These are phyloP conservation scores for Flaveria bidentis DNA, from an alignment of 129 eudicot genomes.

Conservation along the genomic window DNA sequence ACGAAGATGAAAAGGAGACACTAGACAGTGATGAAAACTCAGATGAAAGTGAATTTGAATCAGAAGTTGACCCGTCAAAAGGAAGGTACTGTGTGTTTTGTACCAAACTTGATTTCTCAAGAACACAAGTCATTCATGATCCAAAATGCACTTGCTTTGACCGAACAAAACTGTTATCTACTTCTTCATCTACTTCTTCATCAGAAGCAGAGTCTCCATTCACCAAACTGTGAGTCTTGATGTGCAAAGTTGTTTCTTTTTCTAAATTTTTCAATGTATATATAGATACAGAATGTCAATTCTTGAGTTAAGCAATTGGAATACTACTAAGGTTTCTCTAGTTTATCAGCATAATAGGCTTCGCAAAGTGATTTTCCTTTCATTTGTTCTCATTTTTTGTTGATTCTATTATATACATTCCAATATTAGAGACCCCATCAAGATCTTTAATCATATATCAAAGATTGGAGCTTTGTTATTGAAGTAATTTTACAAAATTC, in stretches of 20 bases:
- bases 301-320: slow-evolving; percentile 17
- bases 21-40: slow-evolving; percentile 35
- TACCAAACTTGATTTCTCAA: slow-evolving; percentile 59
- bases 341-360: background rate
- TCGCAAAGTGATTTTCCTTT: background rate
- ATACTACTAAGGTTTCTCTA: background rate
- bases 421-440: background rate
- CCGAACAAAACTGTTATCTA: slow-evolving; percentile 39
- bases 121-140: slow-evolving; percentile 53
- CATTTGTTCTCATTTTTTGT: background rate
- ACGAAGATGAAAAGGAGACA: slow-evolving; percentile 43
- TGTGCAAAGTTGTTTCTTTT: slow-evolving; percentile 22
- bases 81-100: slow-evolving; percentile 82
- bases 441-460: background rate
- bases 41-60: slow-evolving; percentile 42
- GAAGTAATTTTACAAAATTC: background rate
- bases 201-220: slow-evolving; percentile 43
- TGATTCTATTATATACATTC: background rate
- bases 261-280: slow-evolving; percentile 25
- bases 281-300: slow-evolving; percentile 29
- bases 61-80: slow-evolving; percentile 27
- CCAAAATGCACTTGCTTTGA: slow-evolving; percentile 61
- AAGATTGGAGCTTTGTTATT: background rate
- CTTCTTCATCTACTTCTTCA: slow-evolving; percentile 46
- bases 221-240: slow-evolving; percentile 37